Evolutionary conservation across 2,329 filamentous ascomycete species (phyloP).

Genomic region (Fulvia fulva): DNA sequence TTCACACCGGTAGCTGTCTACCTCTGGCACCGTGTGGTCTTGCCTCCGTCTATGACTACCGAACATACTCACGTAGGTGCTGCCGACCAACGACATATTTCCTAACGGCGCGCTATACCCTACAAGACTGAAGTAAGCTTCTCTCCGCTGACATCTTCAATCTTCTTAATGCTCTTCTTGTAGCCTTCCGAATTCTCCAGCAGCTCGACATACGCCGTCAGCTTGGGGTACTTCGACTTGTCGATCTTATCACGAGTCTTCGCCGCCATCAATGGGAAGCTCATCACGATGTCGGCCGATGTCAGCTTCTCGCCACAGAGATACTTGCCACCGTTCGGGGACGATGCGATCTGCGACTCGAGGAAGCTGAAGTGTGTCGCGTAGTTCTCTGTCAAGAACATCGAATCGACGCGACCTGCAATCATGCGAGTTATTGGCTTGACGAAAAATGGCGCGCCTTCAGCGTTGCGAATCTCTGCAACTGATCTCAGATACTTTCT

Average conservation of each 20-base stretch:
- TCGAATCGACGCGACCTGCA: constrained; percentile 44
- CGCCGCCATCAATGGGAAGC: constrained; percentile 49
- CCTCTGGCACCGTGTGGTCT: too few species aligned
- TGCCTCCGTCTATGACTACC: too few species aligned
- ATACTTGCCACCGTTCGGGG: constrained; percentile 48
- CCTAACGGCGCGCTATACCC: too few species aligned
- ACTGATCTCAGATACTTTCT: not conserved
- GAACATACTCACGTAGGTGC: too few species aligned
- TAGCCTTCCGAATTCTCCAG: constrained; percentile 45
- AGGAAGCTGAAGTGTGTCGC: constrained; percentile 49
- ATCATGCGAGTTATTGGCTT: constrained; percentile 59
- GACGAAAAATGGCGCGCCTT: constrained; percentile 63
- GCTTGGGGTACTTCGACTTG: constrained; percentile 43
- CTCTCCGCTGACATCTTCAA: constrained; percentile 42
- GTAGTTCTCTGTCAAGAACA: constrained; percentile 47
- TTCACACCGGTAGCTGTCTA: too few species aligned
- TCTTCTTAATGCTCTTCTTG: constrained; percentile 47
- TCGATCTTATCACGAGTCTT: constrained; percentile 35
- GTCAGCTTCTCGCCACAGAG: constrained; percentile 49
- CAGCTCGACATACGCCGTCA: constrained; percentile 44
- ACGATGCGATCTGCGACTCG: constrained; percentile 46
- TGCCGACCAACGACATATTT: too few species aligned
- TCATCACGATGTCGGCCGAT: constrained; percentile 51
- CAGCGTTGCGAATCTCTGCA: constrained; percentile 41
- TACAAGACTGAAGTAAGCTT: constrained; percentile 7